A percentile compares a stretch with the other conserved stretches of the same genome.
phyloP scores from a whole-genome alignment of 805 yeast species.

The Metschnikowia matae region DNA sequence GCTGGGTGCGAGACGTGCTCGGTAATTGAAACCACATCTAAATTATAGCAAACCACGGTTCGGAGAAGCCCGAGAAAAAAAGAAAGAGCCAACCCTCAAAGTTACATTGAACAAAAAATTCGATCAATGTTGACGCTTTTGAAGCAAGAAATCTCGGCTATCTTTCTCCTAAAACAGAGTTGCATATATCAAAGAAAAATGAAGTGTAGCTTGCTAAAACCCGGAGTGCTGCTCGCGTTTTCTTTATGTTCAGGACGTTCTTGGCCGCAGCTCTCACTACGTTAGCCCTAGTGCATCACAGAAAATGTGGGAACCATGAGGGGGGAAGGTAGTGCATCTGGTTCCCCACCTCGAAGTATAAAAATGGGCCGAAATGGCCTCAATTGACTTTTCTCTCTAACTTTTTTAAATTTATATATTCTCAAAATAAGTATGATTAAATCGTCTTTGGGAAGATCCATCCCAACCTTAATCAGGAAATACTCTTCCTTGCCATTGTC shows the following conservation, averaged over 20 bases:
- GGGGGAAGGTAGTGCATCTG: slow-evolving; percentile 1
- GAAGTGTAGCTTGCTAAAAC: neutral
- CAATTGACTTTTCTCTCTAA: neutral
- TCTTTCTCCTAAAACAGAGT: neutral
- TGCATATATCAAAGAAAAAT: neutral
- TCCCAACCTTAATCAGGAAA: neutral
- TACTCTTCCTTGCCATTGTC: slow-evolving; percentile 30
- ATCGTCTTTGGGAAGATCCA: slow-evolving; percentile 5
- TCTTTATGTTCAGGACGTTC: neutral
- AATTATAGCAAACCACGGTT: no score
- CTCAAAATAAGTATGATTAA: slow-evolving; percentile 2
- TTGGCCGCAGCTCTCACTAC: neutral
- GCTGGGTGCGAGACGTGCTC: neutral
- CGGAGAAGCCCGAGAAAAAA: neutral
- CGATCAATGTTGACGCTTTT: neutral
- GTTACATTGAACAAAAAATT: neutral
- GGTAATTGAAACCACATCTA: neutral
- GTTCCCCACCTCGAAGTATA: neutral
- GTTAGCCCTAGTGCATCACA: neutral
- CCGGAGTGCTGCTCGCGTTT: neutral
- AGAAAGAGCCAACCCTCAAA: no score
- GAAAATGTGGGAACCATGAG: neutral
- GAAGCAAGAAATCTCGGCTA: neutral
- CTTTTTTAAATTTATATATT: neutral
- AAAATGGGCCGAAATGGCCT: neutral